Conservation (phyloP, 345 rosid species). For the Corchorus olitorius region DNA sequence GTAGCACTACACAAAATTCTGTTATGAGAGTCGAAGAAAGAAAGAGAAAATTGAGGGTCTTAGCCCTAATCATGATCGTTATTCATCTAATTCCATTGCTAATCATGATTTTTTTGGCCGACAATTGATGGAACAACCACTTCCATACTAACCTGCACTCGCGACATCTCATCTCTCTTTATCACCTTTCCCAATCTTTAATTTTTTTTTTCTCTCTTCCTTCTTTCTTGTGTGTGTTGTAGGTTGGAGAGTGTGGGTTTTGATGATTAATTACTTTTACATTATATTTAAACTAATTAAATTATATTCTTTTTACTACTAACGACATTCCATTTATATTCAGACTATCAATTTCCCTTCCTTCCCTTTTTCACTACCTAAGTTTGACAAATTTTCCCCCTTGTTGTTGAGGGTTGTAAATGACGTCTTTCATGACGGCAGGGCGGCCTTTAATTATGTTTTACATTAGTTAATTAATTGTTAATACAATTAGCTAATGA, state of each 20-base stretch:
- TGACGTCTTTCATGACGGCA: slow-evolving; percentile 35
- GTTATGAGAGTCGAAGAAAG: slow-evolving; percentile 38
- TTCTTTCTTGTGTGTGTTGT: neutral
- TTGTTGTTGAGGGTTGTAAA: slow-evolving; percentile 7
- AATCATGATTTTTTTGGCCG: slow-evolving; percentile 64
- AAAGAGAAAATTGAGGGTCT: slow-evolving; percentile 35
- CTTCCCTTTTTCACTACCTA: neutral
- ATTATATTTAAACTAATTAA: too few species aligned
- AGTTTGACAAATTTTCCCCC: slow-evolving; percentile 2
- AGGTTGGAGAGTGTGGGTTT: slow-evolving; percentile 12
- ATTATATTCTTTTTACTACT: neutral
- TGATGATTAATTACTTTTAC: too few species aligned
- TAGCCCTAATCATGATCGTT: slow-evolving; percentile 59
- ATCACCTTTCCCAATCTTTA: slow-evolving; percentile 18
- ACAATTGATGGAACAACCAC: slow-evolving; percentile 81
- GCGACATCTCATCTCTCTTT: slow-evolving; percentile 45
- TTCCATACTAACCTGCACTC: slow-evolving; percentile 38
- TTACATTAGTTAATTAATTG: neutral
- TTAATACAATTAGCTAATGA: neutral
- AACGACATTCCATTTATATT: neutral
- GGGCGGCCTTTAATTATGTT: neutral
- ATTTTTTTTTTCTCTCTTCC: too few species aligned
- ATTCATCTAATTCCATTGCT: slow-evolving; percentile 45
- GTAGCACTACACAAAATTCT: slow-evolving; percentile 34
- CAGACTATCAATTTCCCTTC: neutral